Base-by-base conservation (phyloP, 225 moss, liverwort and hornwort genomes). In the Lunularia cruciata region DNA sequence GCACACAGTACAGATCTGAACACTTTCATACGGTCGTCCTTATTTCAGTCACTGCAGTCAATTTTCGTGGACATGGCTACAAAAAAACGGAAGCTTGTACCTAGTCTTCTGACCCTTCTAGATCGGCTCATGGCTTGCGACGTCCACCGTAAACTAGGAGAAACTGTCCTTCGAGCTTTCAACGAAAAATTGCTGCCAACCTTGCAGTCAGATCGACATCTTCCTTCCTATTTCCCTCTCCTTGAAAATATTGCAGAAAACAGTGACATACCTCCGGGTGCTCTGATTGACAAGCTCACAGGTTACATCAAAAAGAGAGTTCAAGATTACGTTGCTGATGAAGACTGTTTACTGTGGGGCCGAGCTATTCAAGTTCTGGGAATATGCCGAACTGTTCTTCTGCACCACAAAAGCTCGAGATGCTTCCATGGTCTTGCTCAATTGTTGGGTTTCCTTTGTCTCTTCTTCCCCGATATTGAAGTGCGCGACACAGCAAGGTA, bases 401-500 rank as follows among this genome's bases (percentile, higher is more conserved):
- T 84, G 77, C 88, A 91, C 79, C 82, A 98, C 80, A 81, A 83
- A 73, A 91, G 93, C 57, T 98, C 98, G 33, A 83, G 98, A 80
- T 86, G 87, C 36, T 91, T 93, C 75, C 89, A 88, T 75, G 79
- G 67, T 49, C 89, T 93, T 66, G 77, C 86, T 19, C 90, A 88
- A 55, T 47, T 98, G 79, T 81, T 98, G 71, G 78, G 87, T 12
- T 91, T 89, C 70, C 83, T 93, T 65, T 89, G 87, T 67, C 79
- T 85, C 57, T 91, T 86, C 76, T 93, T 88, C 43, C 93, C 93
- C 67, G 98, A 98, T 63, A 71, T 98, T 65, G 98, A 98, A 84
- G 85, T 91, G 47, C 98, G 98, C 18, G 98, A 98, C 67, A 90
- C 98, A 48, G 93, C 98, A 68, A 91, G 96, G 96, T 96, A 79